Conservation (phyloP, 192 early-diverging fungal genomes). For the Diversispora epigaea region DNA sequence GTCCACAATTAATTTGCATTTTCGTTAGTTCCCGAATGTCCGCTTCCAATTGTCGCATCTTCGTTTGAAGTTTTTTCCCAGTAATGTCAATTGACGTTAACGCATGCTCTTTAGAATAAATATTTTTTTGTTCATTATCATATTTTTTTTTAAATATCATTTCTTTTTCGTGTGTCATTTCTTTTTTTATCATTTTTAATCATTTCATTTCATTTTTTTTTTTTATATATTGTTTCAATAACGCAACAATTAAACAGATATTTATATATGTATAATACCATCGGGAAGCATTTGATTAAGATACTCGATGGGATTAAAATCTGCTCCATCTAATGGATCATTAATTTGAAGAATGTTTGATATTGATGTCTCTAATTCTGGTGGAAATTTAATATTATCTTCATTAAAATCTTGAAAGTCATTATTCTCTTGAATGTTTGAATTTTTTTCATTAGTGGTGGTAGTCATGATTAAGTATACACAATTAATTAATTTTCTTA, state of each 20-base stretch:
- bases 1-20: constrained; percentile 62
- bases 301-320: constrained; percentile 74
- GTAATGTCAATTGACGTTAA: constrained; percentile 66
- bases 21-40: constrained; percentile 73
- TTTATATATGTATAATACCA: constrained; percentile 50
- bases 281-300: constrained; percentile 80
- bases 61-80: constrained; percentile 55
- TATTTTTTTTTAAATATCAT: too few species aligned
- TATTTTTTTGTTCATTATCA: too few species aligned
- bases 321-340: constrained; percentile 65
- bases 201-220: not conserved
- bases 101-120: constrained; percentile 38
- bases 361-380: constrained; percentile 58
- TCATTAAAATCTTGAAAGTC: constrained; percentile 5
- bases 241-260: not conserved
- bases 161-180: constrained; percentile 20
- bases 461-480: not conserved
- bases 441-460: not conserved
- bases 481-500: too few species aligned
- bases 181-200: constrained; percentile 38
- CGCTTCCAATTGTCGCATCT: constrained; percentile 58
- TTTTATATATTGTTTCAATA: not conserved
- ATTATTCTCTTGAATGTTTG: not conserved
- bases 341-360: constrained; percentile 54
- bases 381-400: constrained; percentile 43